Percentiles rank a stretch among this genome's conserved stretches.
Conservation (phyloP, 2,329 filamentous ascomycete genomes). For the Clarireedia sp. region DNA sequence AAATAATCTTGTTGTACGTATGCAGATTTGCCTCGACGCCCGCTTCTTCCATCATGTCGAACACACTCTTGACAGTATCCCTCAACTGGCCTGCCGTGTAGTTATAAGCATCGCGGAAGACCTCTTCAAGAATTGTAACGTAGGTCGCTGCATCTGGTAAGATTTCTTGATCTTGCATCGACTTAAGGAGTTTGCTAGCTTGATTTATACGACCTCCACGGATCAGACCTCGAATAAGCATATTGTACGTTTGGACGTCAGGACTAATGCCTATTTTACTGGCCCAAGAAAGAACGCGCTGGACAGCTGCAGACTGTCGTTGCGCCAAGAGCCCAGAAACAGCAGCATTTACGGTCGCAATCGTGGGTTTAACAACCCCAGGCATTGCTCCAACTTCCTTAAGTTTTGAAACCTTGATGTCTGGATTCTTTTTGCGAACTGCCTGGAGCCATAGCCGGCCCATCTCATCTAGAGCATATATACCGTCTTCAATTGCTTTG, state of each 20-base stretch:
- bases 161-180: conserved; percentile 51
- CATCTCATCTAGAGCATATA: conserved; percentile 61
- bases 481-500: conserved; percentile 45
- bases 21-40: conserved; percentile 53
- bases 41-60: conserved; percentile 48
- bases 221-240: conserved; percentile 55
- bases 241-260: conserved; percentile 53
- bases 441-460: conserved; percentile 44
- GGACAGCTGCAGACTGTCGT: conserved; percentile 41
- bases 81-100: conserved; percentile 42
- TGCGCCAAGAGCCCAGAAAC: conserved; percentile 52
- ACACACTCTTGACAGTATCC: conserved; percentile 42
- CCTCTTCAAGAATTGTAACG: conserved; percentile 60
- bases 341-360: conserved; percentile 61
- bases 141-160: conserved; percentile 61
- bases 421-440: conserved; percentile 17
- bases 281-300: conserved; percentile 44
- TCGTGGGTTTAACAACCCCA: conserved; percentile 48
- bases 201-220: conserved; percentile 39
- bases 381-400: conserved; percentile 25
- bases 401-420: conserved; percentile 15
- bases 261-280: conserved; percentile 37
- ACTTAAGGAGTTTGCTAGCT: conserved; percentile 43
- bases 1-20: conserved; percentile 63
- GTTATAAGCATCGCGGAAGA: conserved; percentile 37